Conservation (phyloP, 139 green algal genomes). For the Ettlia oleoabundans region DNA sequence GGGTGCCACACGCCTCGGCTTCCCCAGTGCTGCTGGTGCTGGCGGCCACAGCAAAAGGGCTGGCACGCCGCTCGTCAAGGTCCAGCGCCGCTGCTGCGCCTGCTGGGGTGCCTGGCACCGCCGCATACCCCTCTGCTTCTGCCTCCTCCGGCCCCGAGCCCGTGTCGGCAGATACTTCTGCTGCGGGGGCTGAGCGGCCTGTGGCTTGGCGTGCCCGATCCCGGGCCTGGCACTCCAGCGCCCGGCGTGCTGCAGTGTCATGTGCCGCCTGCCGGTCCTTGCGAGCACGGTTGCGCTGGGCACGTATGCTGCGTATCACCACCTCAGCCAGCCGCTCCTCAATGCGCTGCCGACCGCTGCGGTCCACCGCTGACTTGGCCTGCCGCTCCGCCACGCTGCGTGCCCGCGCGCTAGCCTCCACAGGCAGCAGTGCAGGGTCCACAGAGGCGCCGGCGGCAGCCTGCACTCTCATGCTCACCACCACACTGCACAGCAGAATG, state of each 20-base stretch:
- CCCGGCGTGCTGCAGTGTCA: background rate
- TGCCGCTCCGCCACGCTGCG: conserved; percentile 25
- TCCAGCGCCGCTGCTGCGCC: no score
- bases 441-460: background rate
- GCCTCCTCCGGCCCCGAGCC: background rate
- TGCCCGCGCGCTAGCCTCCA: background rate
- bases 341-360: conserved; percentile 27
- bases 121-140: background rate
- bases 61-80: no score
- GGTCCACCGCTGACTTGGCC: conserved; percentile 27
- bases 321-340: conserved; percentile 43
- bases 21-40: background rate
- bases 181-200: background rate
- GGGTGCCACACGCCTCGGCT: background rate
- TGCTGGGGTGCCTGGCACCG: background rate
- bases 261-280: background rate
- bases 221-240: background rate
- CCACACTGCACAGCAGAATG: conserved; percentile 20
- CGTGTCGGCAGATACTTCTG: background rate
- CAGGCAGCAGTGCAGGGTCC: background rate
- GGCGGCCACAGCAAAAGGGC: background rate
- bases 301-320: conserved; percentile 24
- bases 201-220: background rate
- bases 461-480: conserved; percentile 5
- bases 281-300: conserved; percentile 27